Percentiles rank a stretch among this genome's conserved stretches.
Conservation (phyloP, 2,329 filamentous ascomycete genomes). For the Dactylonectria estremocensis region DNA sequence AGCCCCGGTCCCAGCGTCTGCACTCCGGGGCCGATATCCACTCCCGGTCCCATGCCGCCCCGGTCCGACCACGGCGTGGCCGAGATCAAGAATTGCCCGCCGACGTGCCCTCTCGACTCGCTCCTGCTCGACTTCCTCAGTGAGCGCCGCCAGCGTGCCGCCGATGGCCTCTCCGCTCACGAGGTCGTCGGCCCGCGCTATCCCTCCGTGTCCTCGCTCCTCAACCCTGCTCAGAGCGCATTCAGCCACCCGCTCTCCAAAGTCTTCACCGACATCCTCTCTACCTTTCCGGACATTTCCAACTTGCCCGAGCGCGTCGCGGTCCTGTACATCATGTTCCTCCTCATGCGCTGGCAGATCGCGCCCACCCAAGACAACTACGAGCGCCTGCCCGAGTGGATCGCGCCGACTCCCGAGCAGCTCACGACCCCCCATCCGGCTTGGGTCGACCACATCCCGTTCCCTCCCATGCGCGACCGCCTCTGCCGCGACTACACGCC, state of each 20-base stretch:
- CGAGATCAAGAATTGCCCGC: conserved; percentile 70
- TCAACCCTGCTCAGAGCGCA: conserved; percentile 76
- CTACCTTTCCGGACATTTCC: conserved; percentile 85
- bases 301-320: conserved; percentile 87
- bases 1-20: conserved; percentile 37
- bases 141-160: conserved; percentile 76
- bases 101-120: conserved; percentile 83
- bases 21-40: conserved; percentile 31
- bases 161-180: conserved; percentile 74
- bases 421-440: conserved; percentile 78
- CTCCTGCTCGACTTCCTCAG: conserved; percentile 86
- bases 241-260: conserved; percentile 85
- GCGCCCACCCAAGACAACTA: conserved; percentile 85
- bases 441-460: conserved; percentile 89
- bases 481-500: conserved; percentile 68
- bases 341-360: conserved; percentile 89
- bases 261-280: conserved; percentile 87
- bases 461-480: conserved; percentile 81
- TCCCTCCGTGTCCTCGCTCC: conserved; percentile 83
- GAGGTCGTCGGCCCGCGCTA: conserved; percentile 84
- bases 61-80: conserved; percentile 38
- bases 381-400: conserved; percentile 81
- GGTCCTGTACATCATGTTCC: conserved; percentile 88
- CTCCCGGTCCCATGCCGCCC: conserved; percentile 32
- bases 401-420: conserved; percentile 77